Base-by-base conservation (phyloP, 2,329 filamentous ascomycete species). In the Byssoonygena ceratinophila region DNA sequence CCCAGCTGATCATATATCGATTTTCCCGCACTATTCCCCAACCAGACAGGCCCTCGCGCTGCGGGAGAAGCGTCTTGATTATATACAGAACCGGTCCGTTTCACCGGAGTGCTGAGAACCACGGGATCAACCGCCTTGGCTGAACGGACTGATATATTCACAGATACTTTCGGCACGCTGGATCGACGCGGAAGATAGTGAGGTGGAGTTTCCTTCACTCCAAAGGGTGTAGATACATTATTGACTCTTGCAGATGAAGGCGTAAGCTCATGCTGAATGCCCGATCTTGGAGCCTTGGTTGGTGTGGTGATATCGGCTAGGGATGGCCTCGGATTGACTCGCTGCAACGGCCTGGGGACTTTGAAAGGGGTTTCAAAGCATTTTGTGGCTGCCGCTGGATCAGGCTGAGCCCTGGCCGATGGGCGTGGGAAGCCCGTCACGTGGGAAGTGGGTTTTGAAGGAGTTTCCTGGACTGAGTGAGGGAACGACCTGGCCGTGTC, bases 1-100 rank as follows among this genome's bases (percentile, higher is more conserved):
- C 71, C 71, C 46, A 74, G 55, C 43, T 66, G 61, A 54, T 68
- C 68, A 52, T 74, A 74, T 40, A 74, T 69, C 7, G 70, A 68
- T 47, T 67, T 67, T 51, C 67, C 39, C n/a, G 20, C 16, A 4
- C 18, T 65, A 16, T 63, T 64, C 6, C 64, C 69, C 29, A 22
- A 25, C 20, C 25, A 45, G 11, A 18, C 27, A 20, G 39, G 18
- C 29, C 29, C 20, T 32, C 14, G 25, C n/a, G 6, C 20, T 5
- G 20, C 18, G 16, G 9, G 12, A 12, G 46, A 39, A 3, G 27
- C 6, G n/a, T 3, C 34, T 4, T 20, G 27, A 47, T 48, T 52
- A 25, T 46, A 27, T 11, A 18, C 32, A 43, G 8, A 36, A n/a
- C 23, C 40, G 41, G n/a, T 25, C 47, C 34, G 4, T 22, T 44